A percentile compares a stretch with the other conserved stretches of the same genome.
Evolutionary conservation across 2,329 filamentous ascomycete genomes (phyloP).

Genomic region (Venturia oleaginea): DNA sequence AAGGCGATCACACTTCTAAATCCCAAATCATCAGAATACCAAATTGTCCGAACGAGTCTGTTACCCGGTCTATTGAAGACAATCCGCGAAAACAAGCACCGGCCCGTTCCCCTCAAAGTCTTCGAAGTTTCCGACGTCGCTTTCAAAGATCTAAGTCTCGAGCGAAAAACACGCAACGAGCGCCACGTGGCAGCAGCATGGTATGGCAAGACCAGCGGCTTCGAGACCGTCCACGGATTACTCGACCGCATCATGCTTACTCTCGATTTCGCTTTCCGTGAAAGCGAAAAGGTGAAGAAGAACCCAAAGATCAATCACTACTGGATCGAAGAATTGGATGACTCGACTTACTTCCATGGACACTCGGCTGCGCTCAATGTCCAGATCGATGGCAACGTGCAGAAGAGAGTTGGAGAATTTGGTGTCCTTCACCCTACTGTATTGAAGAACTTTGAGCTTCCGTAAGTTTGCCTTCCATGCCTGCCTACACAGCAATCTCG

Average conservation of each 20-base stretch:
- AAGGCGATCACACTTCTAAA: conserved; percentile 81
- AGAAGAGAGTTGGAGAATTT: conserved; percentile 74
- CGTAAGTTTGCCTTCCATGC: conserved; percentile 39
- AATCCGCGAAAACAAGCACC: conserved; percentile 84
- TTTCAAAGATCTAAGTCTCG: conserved; percentile 72
- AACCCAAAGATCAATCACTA: conserved; percentile 44
- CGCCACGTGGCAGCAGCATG: conserved; percentile 92
- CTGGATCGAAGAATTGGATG: conserved; percentile 55
- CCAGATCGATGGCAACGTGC: conserved; percentile 48
- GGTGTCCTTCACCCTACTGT: conserved; percentile 91
- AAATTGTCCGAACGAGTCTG: conserved; percentile 80
- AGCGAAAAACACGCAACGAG: conserved; percentile 87
- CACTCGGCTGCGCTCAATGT: conserved; percentile 81
- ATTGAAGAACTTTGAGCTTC: conserved; percentile 85
- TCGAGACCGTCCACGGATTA: conserved; percentile 90
- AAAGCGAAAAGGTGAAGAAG: conserved; percentile 58
- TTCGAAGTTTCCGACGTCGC: conserved; percentile 88
- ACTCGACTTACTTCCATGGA: conserved; percentile 77
- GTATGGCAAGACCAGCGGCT: conserved; percentile 89
- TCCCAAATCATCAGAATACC: conserved; percentile 88
- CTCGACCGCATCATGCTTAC: conserved; percentile 87
- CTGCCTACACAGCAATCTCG: neutral
- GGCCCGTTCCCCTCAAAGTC: conserved; percentile 80
- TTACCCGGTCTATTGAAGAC: conserved; percentile 88
- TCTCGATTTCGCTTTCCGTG: conserved; percentile 75